These are phyloP conservation scores for Claviceps sp. DNA, from an alignment of 2,329 filamentous ascomycete species.

Conservation along the genomic window DNA sequence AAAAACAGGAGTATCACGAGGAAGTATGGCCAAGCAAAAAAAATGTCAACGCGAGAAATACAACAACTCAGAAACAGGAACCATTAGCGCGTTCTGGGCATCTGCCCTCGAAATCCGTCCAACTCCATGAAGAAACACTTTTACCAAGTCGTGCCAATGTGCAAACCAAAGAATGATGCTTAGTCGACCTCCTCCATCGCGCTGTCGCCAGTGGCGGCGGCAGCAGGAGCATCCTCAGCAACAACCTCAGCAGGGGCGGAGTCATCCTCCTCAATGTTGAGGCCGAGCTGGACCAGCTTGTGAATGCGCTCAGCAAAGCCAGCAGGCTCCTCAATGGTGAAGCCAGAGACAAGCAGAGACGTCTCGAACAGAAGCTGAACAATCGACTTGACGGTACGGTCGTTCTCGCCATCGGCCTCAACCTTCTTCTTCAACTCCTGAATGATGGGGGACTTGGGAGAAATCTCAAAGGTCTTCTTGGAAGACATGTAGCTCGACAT, in stretches of 20 bases:
- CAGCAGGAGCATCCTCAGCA: conserved; percentile 41
- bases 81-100: conserved; percentile 17
- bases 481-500: conserved; percentile 99
- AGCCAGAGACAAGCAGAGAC: conserved; percentile 92
- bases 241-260: conserved; percentile 48
- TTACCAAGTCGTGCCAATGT: conserved; percentile 22
- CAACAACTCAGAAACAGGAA: conserved; percentile 11
- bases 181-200: conserved; percentile 99
- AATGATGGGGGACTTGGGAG: conserved; percentile 94
- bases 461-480: conserved; percentile 99
- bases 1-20: conserved; percentile 9
- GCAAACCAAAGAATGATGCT: conserved; percentile 16
- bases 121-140: conserved; percentile 28
- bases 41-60: conserved; percentile 13
- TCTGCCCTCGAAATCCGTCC: conserved; percentile 21
- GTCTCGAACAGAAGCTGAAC: conserved; percentile 98
- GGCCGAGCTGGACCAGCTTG: conserved; percentile 95
- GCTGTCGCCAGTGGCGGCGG: conserved; percentile 63
- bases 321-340: conserved; percentile 98
- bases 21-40: conserved; percentile 22
- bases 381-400: conserved; percentile 98
- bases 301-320: conserved; percentile 98
- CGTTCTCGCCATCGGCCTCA: conserved; percentile 91
- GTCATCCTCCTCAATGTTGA: conserved; percentile 94
- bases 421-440: conserved; percentile 99